These are phyloP conservation scores for Emmonsiellopsis sp. DNA, from an alignment of 2,329 filamentous ascomycete species.

Conservation along the genomic window DNA sequence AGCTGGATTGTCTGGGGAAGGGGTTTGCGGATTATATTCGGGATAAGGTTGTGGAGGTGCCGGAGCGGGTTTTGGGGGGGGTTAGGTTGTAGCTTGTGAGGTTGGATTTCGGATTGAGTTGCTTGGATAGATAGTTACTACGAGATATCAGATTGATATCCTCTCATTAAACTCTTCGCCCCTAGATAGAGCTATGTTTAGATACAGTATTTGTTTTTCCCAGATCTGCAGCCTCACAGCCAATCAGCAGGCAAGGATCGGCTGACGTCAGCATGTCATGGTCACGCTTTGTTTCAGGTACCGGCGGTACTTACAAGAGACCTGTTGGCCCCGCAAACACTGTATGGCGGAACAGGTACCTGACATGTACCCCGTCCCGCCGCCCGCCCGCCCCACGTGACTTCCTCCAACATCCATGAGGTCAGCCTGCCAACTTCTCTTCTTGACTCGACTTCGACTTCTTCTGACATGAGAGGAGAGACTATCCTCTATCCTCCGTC, in stretches of 20 bases:
- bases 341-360: background rate
- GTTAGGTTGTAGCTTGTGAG: background rate
- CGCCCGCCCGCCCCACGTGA: background rate
- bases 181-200: too few relatives aligned
- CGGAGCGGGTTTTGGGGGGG: conserved; percentile 14
- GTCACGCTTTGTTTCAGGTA: background rate
- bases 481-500: too few relatives aligned
- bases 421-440: background rate
- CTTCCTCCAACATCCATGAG: background rate
- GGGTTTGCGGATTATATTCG: conserved; percentile 45
- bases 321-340: background rate
- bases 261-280: background rate
- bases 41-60: conserved; percentile 36
- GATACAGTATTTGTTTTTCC: background rate
- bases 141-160: too few relatives aligned
- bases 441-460: background rate
- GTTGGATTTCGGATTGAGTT: background rate
- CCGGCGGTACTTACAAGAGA: background rate
- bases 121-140: too few relatives aligned
- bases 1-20: conserved; percentile 44
- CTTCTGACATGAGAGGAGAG: background rate
- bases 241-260: background rate
- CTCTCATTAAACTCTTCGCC: too few relatives aligned
- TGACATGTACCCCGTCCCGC: background rate
- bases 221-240: background rate